Conservation (phyloP, 352 stramenopile genomes). For the Phytophthora podocarpi region DNA sequence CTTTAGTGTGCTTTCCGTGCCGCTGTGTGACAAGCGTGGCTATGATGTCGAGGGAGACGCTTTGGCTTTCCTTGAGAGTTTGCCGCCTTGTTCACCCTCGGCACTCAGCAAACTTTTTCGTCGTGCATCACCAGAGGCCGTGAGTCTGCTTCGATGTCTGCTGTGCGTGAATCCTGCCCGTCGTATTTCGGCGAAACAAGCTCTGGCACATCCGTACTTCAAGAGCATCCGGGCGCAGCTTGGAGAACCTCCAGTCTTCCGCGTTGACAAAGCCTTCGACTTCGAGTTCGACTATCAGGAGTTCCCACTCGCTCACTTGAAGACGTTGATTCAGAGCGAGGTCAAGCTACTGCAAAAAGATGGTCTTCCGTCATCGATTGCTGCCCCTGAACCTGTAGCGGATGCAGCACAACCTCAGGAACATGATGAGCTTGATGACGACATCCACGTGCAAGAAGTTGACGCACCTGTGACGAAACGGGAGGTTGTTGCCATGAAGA, state of each 20-base stretch:
- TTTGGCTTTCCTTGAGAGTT: conserved; percentile 75
- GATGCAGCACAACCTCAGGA: neutral
- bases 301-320: conserved; percentile 58
- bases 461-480: neutral
- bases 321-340: conserved; percentile 79
- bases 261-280: conserved; percentile 71
- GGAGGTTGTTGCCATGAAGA: neutral
- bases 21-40: conserved; percentile 70
- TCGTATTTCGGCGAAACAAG: conserved; percentile 88
- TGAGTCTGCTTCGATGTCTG: conserved; percentile 66
- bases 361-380: conserved; percentile 19
- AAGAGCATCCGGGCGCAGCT: conserved; percentile 73
- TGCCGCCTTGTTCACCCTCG: conserved; percentile 73
- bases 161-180: conserved; percentile 92
- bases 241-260: conserved; percentile 69
- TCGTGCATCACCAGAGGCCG: conserved; percentile 65
- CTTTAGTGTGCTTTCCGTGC: conserved; percentile 75
- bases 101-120: conserved; percentile 74
- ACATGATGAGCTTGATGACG: neutral
- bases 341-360: conserved; percentile 71
- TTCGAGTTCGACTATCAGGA: conserved; percentile 88
- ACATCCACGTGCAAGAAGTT: conserved; percentile 2
- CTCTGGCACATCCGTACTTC: conserved; percentile 93
- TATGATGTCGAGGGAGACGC: conserved; percentile 80
- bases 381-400: neutral